These are phyloP conservation scores for Phytopythium boreale DNA, from an alignment of 352 stramenopile species.

Conservation along the genomic window DNA sequence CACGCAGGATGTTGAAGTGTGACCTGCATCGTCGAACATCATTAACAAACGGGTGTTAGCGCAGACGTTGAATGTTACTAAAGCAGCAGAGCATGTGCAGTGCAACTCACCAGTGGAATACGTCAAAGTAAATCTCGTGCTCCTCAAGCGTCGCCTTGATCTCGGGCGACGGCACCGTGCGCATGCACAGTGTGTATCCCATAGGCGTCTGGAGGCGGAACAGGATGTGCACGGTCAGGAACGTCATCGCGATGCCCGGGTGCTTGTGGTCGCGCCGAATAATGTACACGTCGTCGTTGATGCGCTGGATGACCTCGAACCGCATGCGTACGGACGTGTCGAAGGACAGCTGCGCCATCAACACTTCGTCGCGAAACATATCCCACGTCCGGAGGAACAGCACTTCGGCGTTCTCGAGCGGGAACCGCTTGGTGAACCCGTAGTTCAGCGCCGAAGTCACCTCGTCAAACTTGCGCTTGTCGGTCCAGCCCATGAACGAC, in stretches of 20 bases:
- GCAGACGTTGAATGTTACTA: too few relatives aligned
- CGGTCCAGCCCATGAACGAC: conserved; percentile 56
- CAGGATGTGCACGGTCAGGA: conserved; percentile 56
- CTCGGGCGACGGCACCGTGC: conserved; percentile 48
- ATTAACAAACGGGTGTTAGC: not conserved
- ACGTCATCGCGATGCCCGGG: conserved; percentile 36
- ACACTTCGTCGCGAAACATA: conserved; percentile 35
- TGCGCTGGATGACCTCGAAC: conserved; percentile 45
- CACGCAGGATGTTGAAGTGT: conserved; percentile 50
- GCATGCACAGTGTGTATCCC: conserved; percentile 59
- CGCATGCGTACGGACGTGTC: conserved; percentile 38
- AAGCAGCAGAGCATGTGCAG: not conserved
- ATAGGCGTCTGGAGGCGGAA: conserved; percentile 55
- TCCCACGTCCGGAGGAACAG: conserved; percentile 42
- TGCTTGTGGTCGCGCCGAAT: conserved; percentile 56
- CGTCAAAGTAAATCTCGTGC: conserved; percentile 60
- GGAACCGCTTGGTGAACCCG: conserved; percentile 42
- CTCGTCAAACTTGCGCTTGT: conserved; percentile 39
- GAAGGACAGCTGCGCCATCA: conserved; percentile 44
- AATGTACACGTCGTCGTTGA: conserved; percentile 56
- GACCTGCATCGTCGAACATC: conserved; percentile 31
- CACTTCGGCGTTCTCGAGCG: conserved; percentile 25
- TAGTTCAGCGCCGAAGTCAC: conserved; percentile 30
- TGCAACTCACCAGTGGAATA: conserved; percentile 50
- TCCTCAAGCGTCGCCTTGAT: conserved; percentile 36